Evolutionary conservation across 192 early-diverging fungal genomes (phyloP), one percentile per base, ranked within the genome.

Genomic region (Coemansia sp.): DNA sequence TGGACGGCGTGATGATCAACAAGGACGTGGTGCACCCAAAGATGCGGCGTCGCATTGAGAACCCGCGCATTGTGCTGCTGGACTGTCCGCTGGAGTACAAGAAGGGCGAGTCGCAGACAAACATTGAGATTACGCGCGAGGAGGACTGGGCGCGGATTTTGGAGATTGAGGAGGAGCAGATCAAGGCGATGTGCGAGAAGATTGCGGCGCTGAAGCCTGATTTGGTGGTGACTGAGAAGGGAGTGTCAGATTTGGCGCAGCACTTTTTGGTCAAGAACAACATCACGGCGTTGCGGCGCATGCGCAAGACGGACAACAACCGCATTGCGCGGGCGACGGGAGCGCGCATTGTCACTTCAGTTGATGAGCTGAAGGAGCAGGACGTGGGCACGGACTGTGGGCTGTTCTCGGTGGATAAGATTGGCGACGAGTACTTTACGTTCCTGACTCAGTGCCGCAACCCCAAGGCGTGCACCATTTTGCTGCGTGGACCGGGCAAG

Each of bases 71-170:
- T 61, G 85, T 99, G 12, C 84, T 99, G 47, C 84, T 99, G 54
- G 97, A 99, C 86, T 99, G 97, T 82, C 96, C 96, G 26, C 86
- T 99, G 51, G 97, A 98, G 80, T 99, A 99, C 91, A 99, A 99
- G 84, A 99, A 99, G 88, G 97, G 97, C 60, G 97, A 98, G 82
- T 97, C 94, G 43, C 97, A 99, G 83, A 99, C 97, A 27, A 92
- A 95, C 72, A 95, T 97, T 70, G 97, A 99, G 81, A 93, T 99
- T 58, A 90, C 90, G 61, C 93, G 96, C 79, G 97, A 99, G 74
- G 84, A 87, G 27, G 95, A 99, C 82, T 99, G 97, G 97, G 84
- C 90, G 60, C 86, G 97, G 27, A 87, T 99, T 48, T 80, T 99
- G 71, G 89, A 98, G 80, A 99, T 99, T 66, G 97, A 99, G 83